Evolutionary conservation across 2,329 filamentous ascomycete genomes (phyloP).

Genomic region (Alternaria novae-zelandiae): DNA sequence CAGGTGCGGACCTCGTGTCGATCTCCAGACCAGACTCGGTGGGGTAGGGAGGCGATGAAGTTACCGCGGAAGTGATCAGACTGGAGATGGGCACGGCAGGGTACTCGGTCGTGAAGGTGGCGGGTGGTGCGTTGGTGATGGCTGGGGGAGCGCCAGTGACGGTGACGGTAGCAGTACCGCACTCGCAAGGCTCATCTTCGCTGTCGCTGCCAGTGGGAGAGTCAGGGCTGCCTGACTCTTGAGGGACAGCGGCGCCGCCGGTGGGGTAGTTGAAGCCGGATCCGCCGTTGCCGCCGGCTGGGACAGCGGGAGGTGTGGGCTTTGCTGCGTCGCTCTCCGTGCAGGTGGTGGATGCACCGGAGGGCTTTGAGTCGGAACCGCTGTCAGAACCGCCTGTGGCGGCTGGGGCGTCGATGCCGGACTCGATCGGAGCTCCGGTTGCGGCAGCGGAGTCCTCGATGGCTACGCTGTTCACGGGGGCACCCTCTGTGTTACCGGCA

Average conservation of each 20-base stretch:
- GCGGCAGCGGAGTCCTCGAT: constrained; percentile 38
- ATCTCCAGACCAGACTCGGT: constrained; percentile 30
- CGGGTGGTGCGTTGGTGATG: constrained; percentile 18
- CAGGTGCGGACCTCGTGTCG: constrained; percentile 36
- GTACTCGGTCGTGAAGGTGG: constrained; percentile 17
- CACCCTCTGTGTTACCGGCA: constrained; percentile 41
- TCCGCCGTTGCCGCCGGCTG: constrained; percentile 11
- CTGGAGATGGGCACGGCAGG: constrained; percentile 19
- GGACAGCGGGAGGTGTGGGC: constrained; percentile 1
- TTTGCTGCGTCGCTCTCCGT: constrained; percentile 13
- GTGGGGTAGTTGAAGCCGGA: constrained; percentile 22
- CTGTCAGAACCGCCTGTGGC: constrained; percentile 12
- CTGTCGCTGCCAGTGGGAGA: constrained; percentile 1
- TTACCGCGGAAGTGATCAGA: not conserved
- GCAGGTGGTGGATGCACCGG: constrained; percentile 13
- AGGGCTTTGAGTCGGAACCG: not conserved
- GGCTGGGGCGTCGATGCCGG: constrained; percentile 31
- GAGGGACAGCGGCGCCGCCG: constrained; percentile 5
- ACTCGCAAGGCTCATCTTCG: constrained; percentile 29
- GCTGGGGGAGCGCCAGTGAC: constrained; percentile 37
- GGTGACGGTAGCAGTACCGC: constrained; percentile 37
- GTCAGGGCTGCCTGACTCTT: constrained; percentile 11
- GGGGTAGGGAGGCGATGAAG: constrained; percentile 26
- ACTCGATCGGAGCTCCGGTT: constrained; percentile 30
- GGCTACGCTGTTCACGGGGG: constrained; percentile 32